Base-by-base conservation (phyloP, 805 yeast genomes). In the Metschnikowia lachancei region DNA sequence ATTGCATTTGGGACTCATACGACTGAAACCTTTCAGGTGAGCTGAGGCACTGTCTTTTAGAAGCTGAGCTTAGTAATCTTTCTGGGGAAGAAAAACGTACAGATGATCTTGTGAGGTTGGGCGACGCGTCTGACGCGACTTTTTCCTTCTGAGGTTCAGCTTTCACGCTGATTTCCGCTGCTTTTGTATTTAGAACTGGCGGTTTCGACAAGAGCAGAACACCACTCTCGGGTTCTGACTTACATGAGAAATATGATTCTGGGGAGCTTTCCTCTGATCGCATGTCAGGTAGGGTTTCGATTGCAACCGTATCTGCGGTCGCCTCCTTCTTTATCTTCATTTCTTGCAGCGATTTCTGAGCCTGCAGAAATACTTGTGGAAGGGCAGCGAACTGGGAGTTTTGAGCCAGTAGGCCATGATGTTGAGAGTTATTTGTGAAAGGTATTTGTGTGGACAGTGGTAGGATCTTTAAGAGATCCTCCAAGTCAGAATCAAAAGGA, bases 401-500 rank as follows among this genome's bases (percentile, higher is more conserved):
- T 17, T 26, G 32, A 26, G 8, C 10, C 28, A 26, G 28, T 26
- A 8, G 28, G 6, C 11, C 28, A 26, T 26, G 28, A 26, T 7
- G 6, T 26, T 26, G 28, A 26, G 28, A 5, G 12, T 10, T 8
- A 26, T 3, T 9, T 12, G 12, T 26, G 28, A 26, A 8, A 12
- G 12, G 12, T 26, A n/a, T 26, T 13, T 18, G 28, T 20, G 29
- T 2, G 28, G 28, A 19, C 4, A 20, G 17, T 12, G 46, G 46
- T n/a, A 28, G 31, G 17, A 22, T 22, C 13, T 34, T 35, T 16
- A 45, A 31, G 19, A 58, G 40, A 4, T 57, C 60, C 14, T 51
- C 55, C 35, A 58, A 46, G 2, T 53, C 53, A 6, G 60, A 52
- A 14, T 54, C 59, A 38, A 53, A 53, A 2, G 55, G 57, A 30